A percentile compares a stretch with the other conserved stretches of the same genome.
These are phyloP conservation scores for Bipolaris sorokiniana DNA, from an alignment of 2,329 filamentous ascomycete species.

Conservation along the genomic window DNA sequence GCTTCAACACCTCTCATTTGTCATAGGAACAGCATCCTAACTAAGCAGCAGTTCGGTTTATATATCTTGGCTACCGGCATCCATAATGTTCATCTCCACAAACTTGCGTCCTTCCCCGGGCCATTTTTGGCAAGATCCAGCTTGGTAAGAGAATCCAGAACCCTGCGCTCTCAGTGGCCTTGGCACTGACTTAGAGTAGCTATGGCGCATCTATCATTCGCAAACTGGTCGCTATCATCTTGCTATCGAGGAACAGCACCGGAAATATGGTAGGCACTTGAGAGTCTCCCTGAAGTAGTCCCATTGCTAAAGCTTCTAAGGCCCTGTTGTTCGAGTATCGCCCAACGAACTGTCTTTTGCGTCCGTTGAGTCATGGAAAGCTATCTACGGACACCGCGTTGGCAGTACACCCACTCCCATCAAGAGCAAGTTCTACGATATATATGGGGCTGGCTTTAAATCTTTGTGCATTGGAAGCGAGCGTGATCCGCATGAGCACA, in stretches of 20 bases:
- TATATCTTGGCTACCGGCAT: not conserved
- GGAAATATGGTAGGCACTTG: not conserved
- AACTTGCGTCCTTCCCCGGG: not conserved
- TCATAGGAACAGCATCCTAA: too few relatives aligned
- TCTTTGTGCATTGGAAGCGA: not conserved
- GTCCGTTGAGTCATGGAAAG: not conserved
- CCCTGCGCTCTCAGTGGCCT: too few relatives aligned
- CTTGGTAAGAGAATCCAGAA: not conserved
- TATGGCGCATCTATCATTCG: slow-evolving; percentile 4
- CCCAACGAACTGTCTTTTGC: slow-evolving; percentile 6
- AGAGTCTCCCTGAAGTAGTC: not conserved
- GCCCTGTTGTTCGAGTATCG: not conserved
- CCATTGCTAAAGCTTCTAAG: not conserved
- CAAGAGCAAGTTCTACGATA: slow-evolving; percentile 2
- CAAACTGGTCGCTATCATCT: not conserved
- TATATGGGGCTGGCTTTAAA: slow-evolving; percentile 1
- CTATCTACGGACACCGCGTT: not conserved
- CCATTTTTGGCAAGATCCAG: not conserved
- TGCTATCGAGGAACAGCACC: not conserved
- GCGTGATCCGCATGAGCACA: not conserved
- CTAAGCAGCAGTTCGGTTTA: too few relatives aligned
- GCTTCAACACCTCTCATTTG: too few relatives aligned
- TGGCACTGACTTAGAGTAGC: not conserved
- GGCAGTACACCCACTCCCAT: not conserved
- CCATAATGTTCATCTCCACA: not conserved